Evolutionary conservation across 768 basidiomycete genomes (phyloP).

Genomic region (Megacollybia marginata): DNA sequence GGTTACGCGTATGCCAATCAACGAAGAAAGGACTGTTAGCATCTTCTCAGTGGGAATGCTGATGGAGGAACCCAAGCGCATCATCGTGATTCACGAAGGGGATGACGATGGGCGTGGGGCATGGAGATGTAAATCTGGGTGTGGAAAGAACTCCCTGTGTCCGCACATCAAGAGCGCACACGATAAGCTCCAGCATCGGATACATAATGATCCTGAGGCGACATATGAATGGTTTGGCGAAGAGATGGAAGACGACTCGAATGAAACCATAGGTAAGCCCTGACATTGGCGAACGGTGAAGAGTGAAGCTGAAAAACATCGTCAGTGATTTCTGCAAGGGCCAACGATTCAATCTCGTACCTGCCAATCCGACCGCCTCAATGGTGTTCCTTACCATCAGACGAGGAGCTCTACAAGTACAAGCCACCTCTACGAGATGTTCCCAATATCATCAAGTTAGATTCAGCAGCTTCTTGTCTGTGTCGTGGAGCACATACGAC

Average conservation of each 20-base stretch:
- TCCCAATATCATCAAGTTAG: too few relatives aligned
- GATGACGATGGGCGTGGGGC: not conserved
- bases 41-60: not conserved
- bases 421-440: too few relatives aligned
- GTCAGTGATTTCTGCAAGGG: not conserved
- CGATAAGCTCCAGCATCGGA: not conserved
- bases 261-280: not conserved
- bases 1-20: not conserved
- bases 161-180: not conserved
- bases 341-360: too few relatives aligned
- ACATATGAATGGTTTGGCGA: not conserved
- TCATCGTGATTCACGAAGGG: not conserved
- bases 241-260: not conserved
- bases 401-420: too few relatives aligned
- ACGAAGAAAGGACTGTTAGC: not conserved
- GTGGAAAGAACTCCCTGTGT: not conserved
- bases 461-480: too few relatives aligned
- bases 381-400: too few relatives aligned
- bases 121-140: not conserved
- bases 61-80: not conserved
- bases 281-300: not conserved
- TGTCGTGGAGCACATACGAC: too few relatives aligned
- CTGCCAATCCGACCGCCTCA: too few relatives aligned
- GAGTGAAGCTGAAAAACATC: not conserved
- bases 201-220: not conserved